Conservation (phyloP, 345 rosid genomes). For the Eutrema japonicum region DNA sequence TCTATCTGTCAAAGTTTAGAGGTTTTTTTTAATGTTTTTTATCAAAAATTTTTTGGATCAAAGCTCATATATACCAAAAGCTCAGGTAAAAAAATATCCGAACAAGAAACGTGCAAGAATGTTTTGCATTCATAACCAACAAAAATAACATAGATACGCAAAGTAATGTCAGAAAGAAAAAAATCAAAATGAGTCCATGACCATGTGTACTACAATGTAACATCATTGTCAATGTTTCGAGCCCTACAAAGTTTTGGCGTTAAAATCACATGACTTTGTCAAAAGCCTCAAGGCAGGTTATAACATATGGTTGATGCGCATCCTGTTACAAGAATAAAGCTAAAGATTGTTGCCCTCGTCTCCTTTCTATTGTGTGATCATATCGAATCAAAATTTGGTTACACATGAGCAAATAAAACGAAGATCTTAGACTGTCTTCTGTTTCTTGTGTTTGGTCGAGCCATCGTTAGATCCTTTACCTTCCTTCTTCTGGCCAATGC, state of each 20-base stretch:
- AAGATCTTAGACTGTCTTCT: slow-evolving; percentile 35
- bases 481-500: slow-evolving; percentile 40
- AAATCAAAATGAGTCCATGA: not conserved
- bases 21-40: not conserved
- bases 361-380: slow-evolving; percentile 24
- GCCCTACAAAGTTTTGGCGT: slow-evolving; percentile 24
- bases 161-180: not conserved
- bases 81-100: not conserved
- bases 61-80: no score
- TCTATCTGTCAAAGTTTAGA: not conserved
- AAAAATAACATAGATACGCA: not conserved
- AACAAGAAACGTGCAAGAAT: slow-evolving; percentile 19
- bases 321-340: not conserved
- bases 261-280: not conserved
- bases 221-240: not conserved
- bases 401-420: slow-evolving; percentile 9
- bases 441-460: slow-evolving; percentile 37
- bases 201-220: not conserved
- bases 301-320: not conserved
- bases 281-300: not conserved
- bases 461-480: slow-evolving; percentile 32
- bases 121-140: not conserved
- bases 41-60: no score
- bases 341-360: not conserved
- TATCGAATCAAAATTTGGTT: slow-evolving; percentile 35